A percentile compares a stretch with the other conserved stretches of the same genome.
These are phyloP conservation scores for Thelonectria rubi DNA, from an alignment of 2,329 filamentous ascomycete species.

Conservation along the genomic window DNA sequence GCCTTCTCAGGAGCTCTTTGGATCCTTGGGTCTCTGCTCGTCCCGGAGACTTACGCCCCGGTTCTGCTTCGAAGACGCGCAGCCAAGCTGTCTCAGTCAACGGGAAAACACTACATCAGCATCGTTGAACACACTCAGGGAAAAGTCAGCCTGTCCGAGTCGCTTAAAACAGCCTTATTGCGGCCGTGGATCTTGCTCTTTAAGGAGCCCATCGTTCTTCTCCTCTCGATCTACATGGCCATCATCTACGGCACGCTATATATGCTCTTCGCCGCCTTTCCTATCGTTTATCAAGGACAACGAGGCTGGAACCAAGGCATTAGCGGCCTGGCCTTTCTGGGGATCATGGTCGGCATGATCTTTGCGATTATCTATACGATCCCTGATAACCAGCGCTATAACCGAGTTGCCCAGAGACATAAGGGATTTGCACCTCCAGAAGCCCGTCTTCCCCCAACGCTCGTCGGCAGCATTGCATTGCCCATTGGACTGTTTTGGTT, in stretches of 20 bases:
- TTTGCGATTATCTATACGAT: constrained; percentile 1
- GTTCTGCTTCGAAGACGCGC: constrained; percentile 62
- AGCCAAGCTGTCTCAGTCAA: not conserved
- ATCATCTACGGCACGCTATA: constrained; percentile 75
- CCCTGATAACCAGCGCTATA: constrained; percentile 3
- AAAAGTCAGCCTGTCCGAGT: constrained; percentile 40
- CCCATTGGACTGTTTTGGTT: constrained; percentile 57
- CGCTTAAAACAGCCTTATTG: constrained; percentile 73
- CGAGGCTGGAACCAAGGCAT: constrained; percentile 12
- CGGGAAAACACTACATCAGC: not conserved
- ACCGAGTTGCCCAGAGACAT: not conserved
- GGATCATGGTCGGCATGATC: constrained; percentile 6
- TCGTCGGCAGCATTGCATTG: not conserved
- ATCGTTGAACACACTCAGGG: not conserved
- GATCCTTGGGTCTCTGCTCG: constrained; percentile 78
- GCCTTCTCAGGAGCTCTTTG: constrained; percentile 73
- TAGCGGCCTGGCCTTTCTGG: constrained; percentile 5
- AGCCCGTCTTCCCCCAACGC: not conserved
- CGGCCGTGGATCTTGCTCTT: constrained; percentile 75
- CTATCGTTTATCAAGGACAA: constrained; percentile 69
- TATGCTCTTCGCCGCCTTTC: constrained; percentile 75
- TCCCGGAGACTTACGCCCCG: constrained; percentile 84
- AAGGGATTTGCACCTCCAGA: not conserved
- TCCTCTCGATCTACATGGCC: constrained; percentile 82
- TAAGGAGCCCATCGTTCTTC: constrained; percentile 78